Evolutionary conservation across 176 grass and related monocot species (phyloP).

Genomic region (Raddia guianensis): DNA sequence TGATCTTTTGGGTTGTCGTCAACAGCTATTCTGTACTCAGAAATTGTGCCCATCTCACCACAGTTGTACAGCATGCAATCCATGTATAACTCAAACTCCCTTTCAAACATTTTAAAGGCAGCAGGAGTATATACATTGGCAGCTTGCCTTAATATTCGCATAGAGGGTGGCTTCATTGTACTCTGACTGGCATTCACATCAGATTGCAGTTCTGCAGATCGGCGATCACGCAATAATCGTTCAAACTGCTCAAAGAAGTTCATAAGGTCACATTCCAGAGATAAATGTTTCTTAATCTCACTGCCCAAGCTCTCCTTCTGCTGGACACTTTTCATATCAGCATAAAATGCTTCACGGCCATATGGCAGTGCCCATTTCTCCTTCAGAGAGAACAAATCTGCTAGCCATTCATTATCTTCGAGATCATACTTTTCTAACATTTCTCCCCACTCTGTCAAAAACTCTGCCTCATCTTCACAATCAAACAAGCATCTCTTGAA

Average conservation of each 20-base stretch:
- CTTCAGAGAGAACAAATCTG: slow-evolving; percentile 66
- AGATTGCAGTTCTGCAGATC: slow-evolving; percentile 67
- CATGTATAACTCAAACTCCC: slow-evolving; percentile 96
- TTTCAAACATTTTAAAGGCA: slow-evolving; percentile 98
- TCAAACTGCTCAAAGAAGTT: slow-evolving; percentile 75
- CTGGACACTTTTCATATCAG: slow-evolving; percentile 83
- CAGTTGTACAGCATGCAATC: slow-evolving; percentile 84
- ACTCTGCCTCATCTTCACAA: slow-evolving; percentile 75
- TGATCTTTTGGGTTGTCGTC: slow-evolving; percentile 73
- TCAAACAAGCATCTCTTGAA: slow-evolving; percentile 93
- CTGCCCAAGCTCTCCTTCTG: slow-evolving; percentile 75
- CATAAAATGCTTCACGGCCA: slow-evolving; percentile 73
- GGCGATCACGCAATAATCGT: slow-evolving; percentile 64
- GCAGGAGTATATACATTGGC: slow-evolving; percentile 82
- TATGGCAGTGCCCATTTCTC: slow-evolving; percentile 88
- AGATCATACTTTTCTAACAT: slow-evolving; percentile 88
- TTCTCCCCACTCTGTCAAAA: slow-evolving; percentile 70
- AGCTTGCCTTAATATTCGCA: slow-evolving; percentile 86
- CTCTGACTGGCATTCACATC: slow-evolving; percentile 61
- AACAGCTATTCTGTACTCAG: slow-evolving; percentile 65
- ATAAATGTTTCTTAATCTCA: slow-evolving; percentile 75
- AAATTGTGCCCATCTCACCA: slow-evolving; percentile 67
- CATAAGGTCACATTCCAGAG: slow-evolving; percentile 59
- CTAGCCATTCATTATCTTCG: slow-evolving; percentile 83
- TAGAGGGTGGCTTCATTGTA: slow-evolving; percentile 80